phyloP scores from a whole-genome alignment of 768 basidiomycete species.

The Kwoniella shandongensis region DNA sequence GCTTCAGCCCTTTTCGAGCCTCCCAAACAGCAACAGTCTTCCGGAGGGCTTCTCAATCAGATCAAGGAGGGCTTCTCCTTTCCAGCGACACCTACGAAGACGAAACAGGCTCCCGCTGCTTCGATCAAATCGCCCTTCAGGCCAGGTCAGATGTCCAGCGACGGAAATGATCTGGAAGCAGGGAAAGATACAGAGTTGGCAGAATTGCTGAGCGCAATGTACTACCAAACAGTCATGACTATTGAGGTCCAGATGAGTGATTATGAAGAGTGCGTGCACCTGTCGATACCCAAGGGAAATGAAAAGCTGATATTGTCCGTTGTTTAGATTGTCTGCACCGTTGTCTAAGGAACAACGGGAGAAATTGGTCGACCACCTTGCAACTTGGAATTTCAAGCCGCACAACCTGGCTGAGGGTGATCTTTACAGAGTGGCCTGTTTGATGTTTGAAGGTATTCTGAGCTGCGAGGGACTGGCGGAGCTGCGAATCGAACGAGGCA shows the following conservation, averaged over 20 bases:
- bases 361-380: constrained; percentile 67
- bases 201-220: constrained; percentile 81
- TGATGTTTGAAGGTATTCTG: constrained; percentile 83
- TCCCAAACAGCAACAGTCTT: background rate
- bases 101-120: constrained; percentile 67
- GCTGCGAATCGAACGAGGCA: constrained; percentile 51
- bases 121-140: constrained; percentile 56
- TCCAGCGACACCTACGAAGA: constrained; percentile 59
- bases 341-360: constrained; percentile 58
- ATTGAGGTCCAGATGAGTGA: constrained; percentile 57
- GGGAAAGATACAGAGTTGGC: constrained; percentile 59
- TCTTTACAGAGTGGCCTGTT: constrained; percentile 71
- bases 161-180: constrained; percentile 17
- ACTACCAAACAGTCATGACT: constrained; percentile 70
- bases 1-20: constrained; percentile 29
- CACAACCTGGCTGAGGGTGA: constrained; percentile 78
- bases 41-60: constrained; percentile 37
- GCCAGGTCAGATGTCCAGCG: constrained; percentile 12
- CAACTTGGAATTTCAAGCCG: constrained; percentile 88
- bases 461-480: constrained; percentile 66
- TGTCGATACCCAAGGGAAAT: background rate
- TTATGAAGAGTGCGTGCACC: constrained; percentile 38
- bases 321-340: constrained; percentile 54
- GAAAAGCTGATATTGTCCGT: background rate
- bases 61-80: constrained; percentile 31